These are phyloP conservation scores for Apiospora arundinis DNA, from an alignment of 2,329 filamentous ascomycete genomes.

Conservation along the genomic window DNA sequence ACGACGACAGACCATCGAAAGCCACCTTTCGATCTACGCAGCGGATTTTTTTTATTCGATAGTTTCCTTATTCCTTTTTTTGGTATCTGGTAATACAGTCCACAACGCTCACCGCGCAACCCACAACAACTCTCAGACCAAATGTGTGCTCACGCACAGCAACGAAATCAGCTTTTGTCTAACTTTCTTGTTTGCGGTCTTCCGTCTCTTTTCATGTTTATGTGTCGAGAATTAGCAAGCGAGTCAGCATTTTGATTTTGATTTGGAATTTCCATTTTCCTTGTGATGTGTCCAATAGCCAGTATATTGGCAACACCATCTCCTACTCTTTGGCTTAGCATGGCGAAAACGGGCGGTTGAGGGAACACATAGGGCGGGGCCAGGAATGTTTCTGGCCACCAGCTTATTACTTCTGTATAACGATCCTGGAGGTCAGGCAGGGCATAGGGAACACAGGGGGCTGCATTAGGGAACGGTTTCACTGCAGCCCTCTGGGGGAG, in stretches of 20 bases:
- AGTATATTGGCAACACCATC: constrained; percentile 20
- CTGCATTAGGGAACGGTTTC: constrained; percentile 21
- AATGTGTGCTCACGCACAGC: constrained; percentile 41
- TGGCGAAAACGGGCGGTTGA: constrained; percentile 41
- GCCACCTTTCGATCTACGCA: constrained; percentile 29
- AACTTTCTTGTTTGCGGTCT: constrained; percentile 19
- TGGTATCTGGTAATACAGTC: constrained; percentile 38
- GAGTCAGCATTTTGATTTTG: constrained; percentile 47
- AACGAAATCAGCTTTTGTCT: constrained; percentile 34
- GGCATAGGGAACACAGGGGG: constrained; percentile 21
- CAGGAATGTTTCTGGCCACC: constrained; percentile 28
- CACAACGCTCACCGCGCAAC: constrained; percentile 39
- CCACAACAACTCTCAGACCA: constrained; percentile 36
- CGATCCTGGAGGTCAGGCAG: constrained; percentile 32
- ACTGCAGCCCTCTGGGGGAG: constrained; percentile 21
- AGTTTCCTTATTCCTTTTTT: constrained; percentile 28
- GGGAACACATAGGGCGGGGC: constrained; percentile 30
- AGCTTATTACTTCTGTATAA: constrained; percentile 39
- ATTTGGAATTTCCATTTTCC: constrained; percentile 36
- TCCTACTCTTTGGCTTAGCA: constrained; percentile 35
- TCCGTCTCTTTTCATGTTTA: constrained; percentile 36
- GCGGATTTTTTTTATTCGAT: constrained; percentile 24
- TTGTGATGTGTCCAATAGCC: constrained; percentile 26
- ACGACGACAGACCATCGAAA: constrained; percentile 42
- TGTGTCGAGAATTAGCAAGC: constrained; percentile 42